Base-by-base conservation (phyloP, 345 rosid genomes). In the Passiflora organensis region DNA sequence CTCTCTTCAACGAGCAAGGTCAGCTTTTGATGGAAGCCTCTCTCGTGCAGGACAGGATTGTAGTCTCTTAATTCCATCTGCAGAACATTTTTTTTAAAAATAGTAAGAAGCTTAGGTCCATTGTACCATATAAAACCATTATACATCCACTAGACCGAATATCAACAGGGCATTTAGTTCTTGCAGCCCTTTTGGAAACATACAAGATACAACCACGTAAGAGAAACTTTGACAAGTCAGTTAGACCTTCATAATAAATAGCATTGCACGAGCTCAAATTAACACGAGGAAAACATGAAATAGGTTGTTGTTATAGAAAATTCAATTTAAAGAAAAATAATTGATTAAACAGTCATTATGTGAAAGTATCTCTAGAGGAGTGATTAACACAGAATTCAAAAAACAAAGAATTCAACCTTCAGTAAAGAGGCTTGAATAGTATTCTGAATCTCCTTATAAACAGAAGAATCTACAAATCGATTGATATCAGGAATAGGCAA, bases 21-120 rank as follows among this genome's bases (percentile, higher is more conserved):
- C 65, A 87, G 69, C 58, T 79, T 85, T 72, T 79, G 80, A 72
- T 91, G 96, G 75, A 91, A 80, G 51, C 96, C 96, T 79, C 97
- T 80, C 59, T 72, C 82, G 51, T 85, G 84, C 55, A 44, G 76
- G 62, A 87, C 23, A 32, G 97, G 97, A 66, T 87, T 69, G 65
- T 87, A 91, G 72, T 80, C 91, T 67, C 71, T 70, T 51, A 72
- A 71, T 50, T 82, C 84, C 70, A 87, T 73, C 97, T 91, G 82
- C 41, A 52, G 58, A 11, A 53, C 51, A 32, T 19, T 13, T 1
- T 16, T 19, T 46, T 6, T 49, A 39, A 41, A 10, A 57, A 2
- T 17, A n/a, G 21, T 13, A 21, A 16, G n/a, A n/a, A n/a, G n/a
- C n/a, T n/a, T n/a, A 59, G 43, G 18, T 10, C 22, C 22, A 60